Evolutionary conservation across 2,329 filamentous ascomycete genomes (phyloP).

Genomic region (Sporothrix variecibatus): DNA sequence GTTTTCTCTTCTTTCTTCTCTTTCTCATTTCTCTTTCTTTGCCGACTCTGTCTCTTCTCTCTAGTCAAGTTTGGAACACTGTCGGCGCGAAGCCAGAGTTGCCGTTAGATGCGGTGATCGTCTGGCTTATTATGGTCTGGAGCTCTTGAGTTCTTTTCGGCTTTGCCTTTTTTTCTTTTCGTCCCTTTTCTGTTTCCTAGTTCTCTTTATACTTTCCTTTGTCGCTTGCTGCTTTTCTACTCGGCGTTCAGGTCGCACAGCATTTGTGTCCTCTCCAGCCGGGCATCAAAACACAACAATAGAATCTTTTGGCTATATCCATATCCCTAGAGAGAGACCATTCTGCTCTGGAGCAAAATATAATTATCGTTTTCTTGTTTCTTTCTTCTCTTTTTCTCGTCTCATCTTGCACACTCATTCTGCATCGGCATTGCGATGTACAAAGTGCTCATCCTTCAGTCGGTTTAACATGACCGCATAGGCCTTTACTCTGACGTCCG

Average conservation of each 20-base stretch:
- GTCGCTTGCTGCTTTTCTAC: not conserved
- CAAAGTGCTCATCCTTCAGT: not conserved
- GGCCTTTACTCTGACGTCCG: not conserved
- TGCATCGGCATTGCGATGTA: too few relatives aligned
- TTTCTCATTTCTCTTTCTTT: not conserved
- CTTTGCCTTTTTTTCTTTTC: not conserved
- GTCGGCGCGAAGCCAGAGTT: not conserved
- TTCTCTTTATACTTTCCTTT: not conserved
- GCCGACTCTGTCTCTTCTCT: not conserved
- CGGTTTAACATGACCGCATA: not conserved
- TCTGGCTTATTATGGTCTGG: not conserved
- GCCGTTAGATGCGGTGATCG: not conserved
- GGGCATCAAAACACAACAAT: conserved; percentile 18
- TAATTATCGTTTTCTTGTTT: not conserved
- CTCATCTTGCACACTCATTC: not conserved
- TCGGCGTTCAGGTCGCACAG: not conserved
- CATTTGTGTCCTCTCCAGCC: not conserved
- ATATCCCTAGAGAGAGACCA: not conserved
- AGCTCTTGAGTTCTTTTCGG: not conserved
- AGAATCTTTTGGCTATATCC: conserved; percentile 9
- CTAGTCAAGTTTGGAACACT: not conserved
- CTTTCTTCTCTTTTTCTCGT: not conserved
- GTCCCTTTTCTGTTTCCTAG: not conserved
- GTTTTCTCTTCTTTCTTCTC: not conserved
- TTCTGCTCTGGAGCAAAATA: conserved; percentile 18